Base-by-base conservation (phyloP, 805 yeast genomes). In the Blastobotrys attinorum region DNA sequence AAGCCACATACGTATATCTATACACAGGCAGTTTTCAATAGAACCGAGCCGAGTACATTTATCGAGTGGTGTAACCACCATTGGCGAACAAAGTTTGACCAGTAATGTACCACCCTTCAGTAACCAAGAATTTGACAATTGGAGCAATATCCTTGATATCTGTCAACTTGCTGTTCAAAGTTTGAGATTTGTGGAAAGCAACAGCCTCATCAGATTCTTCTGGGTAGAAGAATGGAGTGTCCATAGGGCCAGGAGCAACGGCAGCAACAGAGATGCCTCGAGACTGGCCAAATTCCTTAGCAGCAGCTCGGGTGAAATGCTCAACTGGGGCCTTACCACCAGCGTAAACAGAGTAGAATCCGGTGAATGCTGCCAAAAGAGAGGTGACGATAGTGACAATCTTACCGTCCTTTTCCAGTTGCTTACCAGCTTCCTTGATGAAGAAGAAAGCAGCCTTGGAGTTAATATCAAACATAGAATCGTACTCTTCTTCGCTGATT, bases 191-290 rank as follows among this genome's bases (percentile, higher is more conserved):
- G 65, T 71, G 76, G 58, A 61, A 79, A 23, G 63, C 77, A 45
- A 79, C 69, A 45, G 73, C 72, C 25, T 68, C 75, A 13, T 66
- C 61, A 20, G 68, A 65, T 60, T 79, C 85, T 61, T 76, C 80
- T 15, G 76, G 75, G 53, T 78, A 77, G 58, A 80, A 79, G 81
- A 82, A 67, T 23, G 79, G 81, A 6, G 87, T 79, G 45, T 71
- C 75, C 51, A 81, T 78, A 60, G 83, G 83, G 17, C 90, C 90
- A 22, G 89, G 90, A 15, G 82, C 77, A n/a, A 82, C 72, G 20
- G 79, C 70, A 61, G 79, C 82, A 44, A 79, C 86, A 50, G 87
- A 70, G 20, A 85, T 85, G 49, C 79, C 79, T 58, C 69, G 66
- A 7, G 29, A 25, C 48, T 76, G 70, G 13, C 81, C 75, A 82